phyloP scores from a whole-genome alignment of 176 grass and related monocot species.

The Oryza meridionalis region DNA sequence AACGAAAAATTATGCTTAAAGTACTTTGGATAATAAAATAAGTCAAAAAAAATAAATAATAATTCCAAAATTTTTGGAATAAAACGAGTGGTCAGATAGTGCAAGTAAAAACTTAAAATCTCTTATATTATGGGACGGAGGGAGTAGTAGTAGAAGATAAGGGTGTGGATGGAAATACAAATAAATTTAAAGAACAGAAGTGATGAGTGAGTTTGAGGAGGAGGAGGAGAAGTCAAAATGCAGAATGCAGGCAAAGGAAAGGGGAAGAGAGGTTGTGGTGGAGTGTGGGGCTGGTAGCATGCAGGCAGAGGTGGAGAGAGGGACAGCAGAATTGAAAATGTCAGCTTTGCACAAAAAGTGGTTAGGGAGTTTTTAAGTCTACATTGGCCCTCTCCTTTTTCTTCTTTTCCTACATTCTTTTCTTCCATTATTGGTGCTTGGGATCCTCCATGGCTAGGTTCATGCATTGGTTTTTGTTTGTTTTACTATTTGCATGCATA shows the following conservation, averaged over 20 bases:
- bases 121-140: no score
- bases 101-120: no score
- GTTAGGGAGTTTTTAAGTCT: background rate
- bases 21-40: no score
- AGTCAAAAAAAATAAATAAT: no score
- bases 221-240: conserved; percentile 21
- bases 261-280: background rate
- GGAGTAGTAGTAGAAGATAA: background rate
- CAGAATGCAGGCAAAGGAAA: background rate
- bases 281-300: conserved; percentile 30
- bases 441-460: conserved; percentile 24
- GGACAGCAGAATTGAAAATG: conserved; percentile 41
- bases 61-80: no score
- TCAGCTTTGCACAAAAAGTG: conserved; percentile 20
- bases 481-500: background rate
- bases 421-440: conserved; percentile 39
- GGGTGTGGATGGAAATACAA: background rate
- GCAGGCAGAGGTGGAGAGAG: background rate
- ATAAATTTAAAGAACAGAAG: background rate
- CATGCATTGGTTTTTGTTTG: background rate
- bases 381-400: conserved; percentile 34
- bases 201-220: background rate
- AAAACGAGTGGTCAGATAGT: no score
- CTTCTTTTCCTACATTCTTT: conserved; percentile 37
- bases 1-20: no score